These are phyloP conservation scores for Ascocoryne sarcoides DNA, from an alignment of 2,329 filamentous ascomycete genomes.

Conservation along the genomic window DNA sequence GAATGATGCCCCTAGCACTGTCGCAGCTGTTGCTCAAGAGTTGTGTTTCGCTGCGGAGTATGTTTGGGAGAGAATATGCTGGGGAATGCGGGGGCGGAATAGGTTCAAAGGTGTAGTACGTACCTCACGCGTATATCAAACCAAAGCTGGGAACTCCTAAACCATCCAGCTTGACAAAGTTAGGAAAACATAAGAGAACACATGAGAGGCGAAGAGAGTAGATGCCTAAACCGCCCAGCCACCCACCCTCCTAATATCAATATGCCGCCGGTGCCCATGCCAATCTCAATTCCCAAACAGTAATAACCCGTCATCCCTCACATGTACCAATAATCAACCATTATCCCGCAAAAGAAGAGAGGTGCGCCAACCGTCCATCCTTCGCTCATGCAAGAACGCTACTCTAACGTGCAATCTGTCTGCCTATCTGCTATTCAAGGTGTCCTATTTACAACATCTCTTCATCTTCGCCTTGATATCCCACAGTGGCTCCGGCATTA, in stretches of 20 bases:
- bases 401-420: constrained; percentile 15
- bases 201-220: constrained; percentile 19
- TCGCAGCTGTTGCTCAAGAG: too few species aligned
- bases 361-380: constrained; percentile 4
- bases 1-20: background rate
- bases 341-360: constrained; percentile 1
- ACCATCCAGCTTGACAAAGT: constrained; percentile 11
- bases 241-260: constrained; percentile 2
- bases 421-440: constrained; percentile 17
- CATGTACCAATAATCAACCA: constrained; percentile 1
- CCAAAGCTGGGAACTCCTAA: constrained; percentile 9
- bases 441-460: constrained; percentile 28
- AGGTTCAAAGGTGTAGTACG: too few species aligned
- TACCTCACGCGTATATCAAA: constrained; percentile 20
- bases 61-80: background rate
- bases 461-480: constrained; percentile 23
- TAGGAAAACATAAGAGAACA: constrained; percentile 7
- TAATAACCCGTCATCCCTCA: too few species aligned
- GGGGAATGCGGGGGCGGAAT: constrained; percentile 6
- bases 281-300: too few species aligned
- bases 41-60: too few species aligned
- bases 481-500: constrained; percentile 11
- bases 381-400: constrained; percentile 9
- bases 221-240: constrained; percentile 18
- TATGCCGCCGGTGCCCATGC: constrained; percentile 3